These are phyloP conservation scores for Trichoderma gamsii DNA, from an alignment of 495 filamentous ascomycete genomes.

Conservation along the genomic window DNA sequence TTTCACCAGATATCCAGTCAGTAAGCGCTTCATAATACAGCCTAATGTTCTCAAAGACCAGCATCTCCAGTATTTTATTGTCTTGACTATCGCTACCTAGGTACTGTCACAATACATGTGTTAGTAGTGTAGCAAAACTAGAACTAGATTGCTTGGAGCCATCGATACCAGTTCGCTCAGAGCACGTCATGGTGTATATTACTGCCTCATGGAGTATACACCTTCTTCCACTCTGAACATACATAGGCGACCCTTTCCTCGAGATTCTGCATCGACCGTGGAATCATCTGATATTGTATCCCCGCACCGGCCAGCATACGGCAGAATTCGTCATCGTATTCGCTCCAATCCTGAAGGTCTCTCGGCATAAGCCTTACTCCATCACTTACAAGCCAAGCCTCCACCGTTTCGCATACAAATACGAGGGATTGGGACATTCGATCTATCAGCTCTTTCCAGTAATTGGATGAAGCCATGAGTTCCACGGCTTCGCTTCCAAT, in stretches of 20 bases:
- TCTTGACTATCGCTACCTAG: no score
- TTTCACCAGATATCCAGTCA: neutral
- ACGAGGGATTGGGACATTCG: slow-evolving; percentile 36
- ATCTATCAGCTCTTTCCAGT: slow-evolving; percentile 32
- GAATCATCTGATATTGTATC: slow-evolving; percentile 26
- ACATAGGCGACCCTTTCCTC: slow-evolving; percentile 25
- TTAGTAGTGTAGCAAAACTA: no score
- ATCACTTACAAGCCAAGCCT: slow-evolving; percentile 41
- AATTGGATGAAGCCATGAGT: slow-evolving; percentile 22
- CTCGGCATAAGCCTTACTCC: slow-evolving; percentile 47
- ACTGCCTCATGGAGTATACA: neutral
- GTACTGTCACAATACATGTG: no score
- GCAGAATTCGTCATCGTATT: slow-evolving; percentile 30
- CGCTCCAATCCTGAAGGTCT: slow-evolving; percentile 33
- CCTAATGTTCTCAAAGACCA: no score
- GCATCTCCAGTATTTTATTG: no score
- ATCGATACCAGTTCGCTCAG: no score
- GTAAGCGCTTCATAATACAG: neutral
- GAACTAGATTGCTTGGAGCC: no score
- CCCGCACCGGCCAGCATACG: slow-evolving; percentile 21
- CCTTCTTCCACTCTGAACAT: slow-evolving; percentile 18
- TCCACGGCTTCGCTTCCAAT: slow-evolving; percentile 29
- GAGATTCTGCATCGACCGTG: slow-evolving; percentile 19
- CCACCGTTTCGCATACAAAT: slow-evolving; percentile 41
- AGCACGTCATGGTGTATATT: no score